Conservation (phyloP, 208 protist species). For the Acanthamoeba culbertsoni region DNA sequence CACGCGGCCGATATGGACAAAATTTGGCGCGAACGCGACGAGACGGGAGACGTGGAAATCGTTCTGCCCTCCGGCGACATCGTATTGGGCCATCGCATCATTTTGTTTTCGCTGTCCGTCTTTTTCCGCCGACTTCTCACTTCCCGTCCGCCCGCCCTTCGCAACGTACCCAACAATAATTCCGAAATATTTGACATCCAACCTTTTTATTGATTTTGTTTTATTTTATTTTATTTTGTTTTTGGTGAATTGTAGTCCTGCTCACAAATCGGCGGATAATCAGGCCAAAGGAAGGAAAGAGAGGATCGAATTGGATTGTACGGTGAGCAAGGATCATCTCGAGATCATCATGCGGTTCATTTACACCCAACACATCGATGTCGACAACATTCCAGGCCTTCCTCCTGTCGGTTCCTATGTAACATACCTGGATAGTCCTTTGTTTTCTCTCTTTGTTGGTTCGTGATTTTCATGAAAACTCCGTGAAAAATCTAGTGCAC, state of each 20-base stretch:
- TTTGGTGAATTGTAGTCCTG: neutral
- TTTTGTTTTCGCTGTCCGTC: neutral
- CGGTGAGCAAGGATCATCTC: neutral
- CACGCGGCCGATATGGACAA: neutral
- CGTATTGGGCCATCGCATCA: neutral
- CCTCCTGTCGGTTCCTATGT: neutral
- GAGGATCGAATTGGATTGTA: neutral
- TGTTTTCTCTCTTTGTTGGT: neutral
- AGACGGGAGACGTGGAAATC: neutral
- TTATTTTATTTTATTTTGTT: neutral
- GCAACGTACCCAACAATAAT: neutral
- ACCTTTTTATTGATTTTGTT: neutral
- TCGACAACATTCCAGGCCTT: neutral
- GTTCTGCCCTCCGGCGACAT: neutral
- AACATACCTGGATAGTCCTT: neutral
- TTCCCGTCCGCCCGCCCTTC: neutral
- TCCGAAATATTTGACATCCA: too few species aligned
- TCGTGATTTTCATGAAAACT: neutral
- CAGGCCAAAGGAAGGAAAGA: neutral
- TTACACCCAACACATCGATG: neutral
- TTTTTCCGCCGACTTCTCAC: neutral
- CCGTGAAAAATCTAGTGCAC: neutral
- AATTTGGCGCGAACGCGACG: neutral
- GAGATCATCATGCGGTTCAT: slow-evolving; percentile 10
- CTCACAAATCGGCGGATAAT: neutral